phyloP scores from a whole-genome alignment of 768 basidiomycete species.

The Agaricus sinodeliciosus region DNA sequence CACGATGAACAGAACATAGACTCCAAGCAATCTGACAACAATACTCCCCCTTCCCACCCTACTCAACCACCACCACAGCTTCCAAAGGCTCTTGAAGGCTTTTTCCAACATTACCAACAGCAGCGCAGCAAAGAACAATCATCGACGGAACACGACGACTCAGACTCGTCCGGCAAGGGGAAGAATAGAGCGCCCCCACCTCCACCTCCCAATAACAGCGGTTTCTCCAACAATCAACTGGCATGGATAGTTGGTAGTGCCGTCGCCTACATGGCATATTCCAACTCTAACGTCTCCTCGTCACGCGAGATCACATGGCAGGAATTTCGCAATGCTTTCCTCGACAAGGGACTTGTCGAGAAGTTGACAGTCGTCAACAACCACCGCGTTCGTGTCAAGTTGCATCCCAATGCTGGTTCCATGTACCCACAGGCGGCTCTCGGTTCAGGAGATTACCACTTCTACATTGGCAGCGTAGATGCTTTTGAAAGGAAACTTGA shows the following conservation, averaged over 20 bases:
- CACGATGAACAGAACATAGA: constrained; percentile 13
- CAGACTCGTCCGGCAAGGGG: constrained; percentile 30
- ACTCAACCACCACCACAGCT: constrained; percentile 33
- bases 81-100: constrained; percentile 69
- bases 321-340: constrained; percentile 95
- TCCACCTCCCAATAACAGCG: constrained; percentile 34
- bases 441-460: constrained; percentile 69
- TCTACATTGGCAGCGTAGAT: constrained; percentile 97
- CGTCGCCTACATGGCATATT: constrained; percentile 61
- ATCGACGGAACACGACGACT: constrained; percentile 21
- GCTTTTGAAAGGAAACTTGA: constrained; percentile 94
- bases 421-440: constrained; percentile 59
- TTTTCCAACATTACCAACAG: constrained; percentile 64
- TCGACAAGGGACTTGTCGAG: constrained; percentile 94
- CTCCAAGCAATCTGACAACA: constrained; percentile 18
- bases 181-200: constrained; percentile 38
- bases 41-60: constrained; percentile 15
- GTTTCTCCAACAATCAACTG: constrained; percentile 53
- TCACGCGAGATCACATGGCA: constrained; percentile 98
- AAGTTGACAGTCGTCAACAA: constrained; percentile 90
- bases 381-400: constrained; percentile 82
- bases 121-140: constrained; percentile 32
- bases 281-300: constrained; percentile 42
- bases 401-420: constrained; percentile 83
- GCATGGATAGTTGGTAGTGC: constrained; percentile 46